phyloP scores from a whole-genome alignment of 2,329 filamentous ascomycete genomes.

The Aspergillus oerlinghausenensis region DNA sequence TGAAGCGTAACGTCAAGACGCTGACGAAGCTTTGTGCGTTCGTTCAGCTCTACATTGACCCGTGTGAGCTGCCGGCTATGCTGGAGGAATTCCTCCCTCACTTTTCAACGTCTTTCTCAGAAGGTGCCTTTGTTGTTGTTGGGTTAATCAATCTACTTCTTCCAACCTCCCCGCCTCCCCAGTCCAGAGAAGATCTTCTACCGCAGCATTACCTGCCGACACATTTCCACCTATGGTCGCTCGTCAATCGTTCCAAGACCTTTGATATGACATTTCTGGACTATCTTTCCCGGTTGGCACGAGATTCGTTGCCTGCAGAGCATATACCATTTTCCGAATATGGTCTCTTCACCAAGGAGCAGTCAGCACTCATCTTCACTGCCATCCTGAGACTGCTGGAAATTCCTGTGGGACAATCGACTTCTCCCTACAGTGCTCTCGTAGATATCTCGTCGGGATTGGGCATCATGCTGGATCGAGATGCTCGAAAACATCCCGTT shows the following conservation, averaged over 20 bases:
- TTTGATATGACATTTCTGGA: constrained; percentile 87
- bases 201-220: constrained; percentile 88
- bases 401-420: constrained; percentile 93
- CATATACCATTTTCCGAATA: constrained; percentile 78
- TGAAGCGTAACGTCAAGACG: constrained; percentile 64
- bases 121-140: constrained; percentile 89
- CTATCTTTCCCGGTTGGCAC: constrained; percentile 77
- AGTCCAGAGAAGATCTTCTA: constrained; percentile 68
- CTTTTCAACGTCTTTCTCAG: constrained; percentile 89
- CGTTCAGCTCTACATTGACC: constrained; percentile 88
- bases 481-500: constrained; percentile 86
- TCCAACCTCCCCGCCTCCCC: constrained; percentile 70
- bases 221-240: constrained; percentile 93
- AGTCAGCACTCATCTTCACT: constrained; percentile 90
- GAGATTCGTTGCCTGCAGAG: constrained; percentile 71
- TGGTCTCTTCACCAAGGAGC: constrained; percentile 87
- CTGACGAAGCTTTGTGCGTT: constrained; percentile 87
- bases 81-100: constrained; percentile 75
- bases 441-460: constrained; percentile 80
- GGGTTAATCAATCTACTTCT: constrained; percentile 82
- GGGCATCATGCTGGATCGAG: constrained; percentile 82
- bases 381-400: constrained; percentile 83
- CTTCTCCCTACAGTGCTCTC: constrained; percentile 76
- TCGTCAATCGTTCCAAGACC: constrained; percentile 82
- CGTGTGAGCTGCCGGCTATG: constrained; percentile 75